These are phyloP conservation scores for Afroboletus lepidellus DNA, from an alignment of 1,284 basidiomycete genomes.

Conservation along the genomic window DNA sequence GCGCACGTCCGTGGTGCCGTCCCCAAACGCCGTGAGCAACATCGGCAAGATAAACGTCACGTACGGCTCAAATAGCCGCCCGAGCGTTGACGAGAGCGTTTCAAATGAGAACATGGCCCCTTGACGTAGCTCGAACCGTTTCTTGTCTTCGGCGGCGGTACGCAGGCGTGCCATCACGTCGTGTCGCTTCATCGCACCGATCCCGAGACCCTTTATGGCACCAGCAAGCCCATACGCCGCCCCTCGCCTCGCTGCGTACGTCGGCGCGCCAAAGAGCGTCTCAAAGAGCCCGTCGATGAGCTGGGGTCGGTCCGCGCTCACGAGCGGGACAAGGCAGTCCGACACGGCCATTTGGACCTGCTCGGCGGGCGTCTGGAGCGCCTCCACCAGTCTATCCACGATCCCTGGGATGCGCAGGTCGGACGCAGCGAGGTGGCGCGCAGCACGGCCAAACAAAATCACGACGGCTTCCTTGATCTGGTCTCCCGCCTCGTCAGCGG, in stretches of 20 bases:
- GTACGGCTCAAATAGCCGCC: slow-evolving; percentile 93
- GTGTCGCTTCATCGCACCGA: slow-evolving; percentile 84
- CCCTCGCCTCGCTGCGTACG: slow-evolving; percentile 91
- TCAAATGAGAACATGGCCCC: slow-evolving; percentile 97
- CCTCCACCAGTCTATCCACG: slow-evolving; percentile 87
- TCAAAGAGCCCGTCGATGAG: slow-evolving; percentile 79
- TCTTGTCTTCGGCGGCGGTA: slow-evolving; percentile 87
- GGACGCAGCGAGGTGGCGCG: slow-evolving; percentile 79
- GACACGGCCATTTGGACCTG: slow-evolving; percentile 97
- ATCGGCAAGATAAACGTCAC: slow-evolving; percentile 84
- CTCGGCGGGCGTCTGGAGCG: slow-evolving; percentile 93
- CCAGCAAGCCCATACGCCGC: slow-evolving; percentile 97
- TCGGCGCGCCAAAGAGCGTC: slow-evolving; percentile 74
- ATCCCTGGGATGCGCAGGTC: slow-evolving; percentile 82
- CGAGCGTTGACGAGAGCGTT: slow-evolving; percentile 83
- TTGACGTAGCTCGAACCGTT: slow-evolving; percentile 82
- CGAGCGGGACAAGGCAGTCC: slow-evolving; percentile 89
- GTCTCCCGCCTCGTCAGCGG: slow-evolving; percentile 75
- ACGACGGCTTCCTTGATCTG: slow-evolving; percentile 94
- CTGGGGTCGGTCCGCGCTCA: slow-evolving; percentile 58
- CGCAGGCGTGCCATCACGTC: slow-evolving; percentile 75
- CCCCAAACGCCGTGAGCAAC: slow-evolving; percentile 90
- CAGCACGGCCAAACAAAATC: slow-evolving; percentile 92
- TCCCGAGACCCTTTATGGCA: slow-evolving; percentile 86
- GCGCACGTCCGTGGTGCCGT: slow-evolving; percentile 84